Evolutionary conservation across 352 stramenopile genomes (phyloP).

Genomic region (Peronospora farinosa): DNA sequence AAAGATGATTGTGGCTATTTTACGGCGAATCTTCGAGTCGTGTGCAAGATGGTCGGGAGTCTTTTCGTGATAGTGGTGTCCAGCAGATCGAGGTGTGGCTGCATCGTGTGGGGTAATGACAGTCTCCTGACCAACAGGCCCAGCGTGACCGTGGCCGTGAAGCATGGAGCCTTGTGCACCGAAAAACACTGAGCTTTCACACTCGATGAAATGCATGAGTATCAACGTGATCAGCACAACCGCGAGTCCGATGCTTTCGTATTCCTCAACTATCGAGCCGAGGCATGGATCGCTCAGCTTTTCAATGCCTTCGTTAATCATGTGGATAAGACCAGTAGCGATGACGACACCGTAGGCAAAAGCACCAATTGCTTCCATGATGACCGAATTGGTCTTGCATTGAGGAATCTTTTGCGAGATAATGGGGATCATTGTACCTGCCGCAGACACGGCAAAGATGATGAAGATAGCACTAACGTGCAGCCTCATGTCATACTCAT

Average conservation of each 20-base stretch:
- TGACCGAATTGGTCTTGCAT: constrained; percentile 32
- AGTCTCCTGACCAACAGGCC: background rate
- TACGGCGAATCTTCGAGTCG: constrained; percentile 16
- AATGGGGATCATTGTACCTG: constrained; percentile 41
- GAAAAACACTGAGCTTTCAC: constrained; percentile 54
- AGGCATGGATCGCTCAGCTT: constrained; percentile 57
- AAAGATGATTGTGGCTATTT: constrained; percentile 48
- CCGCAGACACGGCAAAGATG: constrained; percentile 42
- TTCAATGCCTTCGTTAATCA: constrained; percentile 55
- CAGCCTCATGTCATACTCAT: constrained; percentile 43
- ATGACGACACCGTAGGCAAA: constrained; percentile 68
- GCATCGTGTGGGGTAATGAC: background rate
- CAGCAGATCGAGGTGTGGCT: background rate
- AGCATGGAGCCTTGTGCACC: constrained; percentile 19
- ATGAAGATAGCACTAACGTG: constrained; percentile 53
- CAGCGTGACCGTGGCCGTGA: constrained; percentile 20
- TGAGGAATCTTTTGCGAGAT: constrained; percentile 34
- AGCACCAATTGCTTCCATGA: constrained; percentile 47
- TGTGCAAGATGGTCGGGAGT: background rate
- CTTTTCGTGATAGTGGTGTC: background rate
- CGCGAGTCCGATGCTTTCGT: constrained; percentile 44
- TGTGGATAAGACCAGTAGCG: constrained; percentile 65
- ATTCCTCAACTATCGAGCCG: constrained; percentile 39
- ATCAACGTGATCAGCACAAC: constrained; percentile 58
- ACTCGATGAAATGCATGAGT: constrained; percentile 66